Percentiles rank a stretch among this genome's conserved stretches.
phyloP scores from a whole-genome alignment of 2,329 filamentous ascomycete genomes.

The Hymenoscyphus repandus region DNA sequence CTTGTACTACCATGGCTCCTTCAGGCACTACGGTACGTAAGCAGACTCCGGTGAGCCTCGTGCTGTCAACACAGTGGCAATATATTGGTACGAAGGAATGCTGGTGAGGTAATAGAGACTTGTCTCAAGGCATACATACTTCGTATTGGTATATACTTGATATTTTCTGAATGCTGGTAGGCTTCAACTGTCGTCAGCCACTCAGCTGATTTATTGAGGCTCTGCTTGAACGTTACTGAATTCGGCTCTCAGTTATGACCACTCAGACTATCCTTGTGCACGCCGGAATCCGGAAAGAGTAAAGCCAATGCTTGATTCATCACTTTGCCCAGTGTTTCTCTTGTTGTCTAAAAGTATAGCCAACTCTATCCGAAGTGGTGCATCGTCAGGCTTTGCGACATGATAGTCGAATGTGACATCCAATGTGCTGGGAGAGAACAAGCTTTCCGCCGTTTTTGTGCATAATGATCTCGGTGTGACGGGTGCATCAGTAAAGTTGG shows the following conservation, averaged over 20 bases:
- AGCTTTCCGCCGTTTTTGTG: too few species aligned
- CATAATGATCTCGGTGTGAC: too few species aligned
- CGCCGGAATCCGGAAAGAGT: not conserved
- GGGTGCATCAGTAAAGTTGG: too few species aligned
- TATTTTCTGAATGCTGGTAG: not conserved
- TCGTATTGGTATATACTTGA: not conserved
- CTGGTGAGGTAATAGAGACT: not conserved
- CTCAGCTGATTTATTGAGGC: slow-evolving; percentile 4
- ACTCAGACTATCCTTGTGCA: not conserved
- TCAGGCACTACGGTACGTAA: not conserved
- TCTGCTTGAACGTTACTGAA: not conserved
- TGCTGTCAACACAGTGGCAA: not conserved
- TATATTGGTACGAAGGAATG: too few species aligned
- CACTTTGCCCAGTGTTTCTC: too few species aligned
- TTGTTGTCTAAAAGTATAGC: too few species aligned
- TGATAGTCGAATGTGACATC: too few species aligned
- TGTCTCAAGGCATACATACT: not conserved
- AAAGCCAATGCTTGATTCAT: too few species aligned
- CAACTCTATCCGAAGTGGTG: too few species aligned
- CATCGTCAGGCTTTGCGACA: too few species aligned
- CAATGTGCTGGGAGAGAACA: too few species aligned
- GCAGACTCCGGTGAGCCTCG: not conserved
- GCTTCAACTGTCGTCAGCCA: not conserved
- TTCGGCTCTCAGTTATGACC: not conserved
- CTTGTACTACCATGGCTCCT: not conserved